Conservation (phyloP, 306 rosid genomes). For the Hylodesmum podocarpum region DNA sequence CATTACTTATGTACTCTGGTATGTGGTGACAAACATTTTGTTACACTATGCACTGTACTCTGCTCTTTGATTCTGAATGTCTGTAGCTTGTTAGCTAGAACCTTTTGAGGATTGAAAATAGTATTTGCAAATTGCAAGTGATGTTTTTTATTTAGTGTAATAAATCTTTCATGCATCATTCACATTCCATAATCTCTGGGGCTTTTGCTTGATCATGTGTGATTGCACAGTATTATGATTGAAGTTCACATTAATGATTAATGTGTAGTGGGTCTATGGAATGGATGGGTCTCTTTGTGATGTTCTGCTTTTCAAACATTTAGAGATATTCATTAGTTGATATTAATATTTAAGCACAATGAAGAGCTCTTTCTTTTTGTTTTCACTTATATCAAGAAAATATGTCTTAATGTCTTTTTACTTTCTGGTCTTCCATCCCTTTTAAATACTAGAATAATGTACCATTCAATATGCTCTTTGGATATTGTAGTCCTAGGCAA, state of each 20-base stretch:
- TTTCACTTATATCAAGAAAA: not conserved
- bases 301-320: constrained; percentile 3
- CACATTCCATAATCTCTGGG: not conserved
- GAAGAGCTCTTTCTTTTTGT: not conserved
- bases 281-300: not conserved
- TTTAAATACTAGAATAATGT: not conserved
- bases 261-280: not conserved
- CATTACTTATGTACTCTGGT: not conserved
- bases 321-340: not conserved
- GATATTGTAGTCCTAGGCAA: not conserved
- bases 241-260: not conserved
- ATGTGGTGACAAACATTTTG: not conserved
- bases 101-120: not conserved
- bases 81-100: not conserved
- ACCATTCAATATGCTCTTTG: not conserved
- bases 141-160: not conserved
- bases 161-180: not conserved
- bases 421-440: not conserved
- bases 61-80: not conserved
- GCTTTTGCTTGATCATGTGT: not conserved
- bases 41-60: not conserved
- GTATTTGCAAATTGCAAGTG: not conserved
- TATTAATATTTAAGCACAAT: not conserved
- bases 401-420: not conserved
- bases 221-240: not conserved